Evolutionary conservation across 768 basidiomycete genomes (phyloP).

Genomic region (Mycena belliarum): DNA sequence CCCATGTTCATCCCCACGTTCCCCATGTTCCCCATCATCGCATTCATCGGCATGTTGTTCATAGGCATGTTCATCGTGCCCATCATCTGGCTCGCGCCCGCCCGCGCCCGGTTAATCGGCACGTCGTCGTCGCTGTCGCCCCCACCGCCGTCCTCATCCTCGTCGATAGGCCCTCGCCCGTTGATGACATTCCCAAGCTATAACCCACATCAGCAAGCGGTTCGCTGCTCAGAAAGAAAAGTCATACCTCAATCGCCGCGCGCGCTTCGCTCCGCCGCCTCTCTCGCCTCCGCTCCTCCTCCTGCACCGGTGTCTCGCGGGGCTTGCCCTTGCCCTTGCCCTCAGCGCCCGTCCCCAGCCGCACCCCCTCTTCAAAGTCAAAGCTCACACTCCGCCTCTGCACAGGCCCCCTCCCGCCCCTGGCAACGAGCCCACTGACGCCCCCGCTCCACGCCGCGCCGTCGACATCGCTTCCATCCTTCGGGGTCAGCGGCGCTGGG

Average conservation of each 20-base stretch:
- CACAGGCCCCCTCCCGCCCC: constrained; percentile 32
- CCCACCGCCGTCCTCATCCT: constrained; percentile 47
- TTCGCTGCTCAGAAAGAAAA: constrained; percentile 11
- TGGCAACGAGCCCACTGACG: constrained; percentile 33
- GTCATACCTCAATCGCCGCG: constrained; percentile 82
- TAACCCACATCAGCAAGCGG: constrained; percentile 4
- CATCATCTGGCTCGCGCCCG: constrained; percentile 47
- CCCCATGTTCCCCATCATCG: constrained; percentile 31
- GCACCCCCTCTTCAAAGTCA: constrained; percentile 62
- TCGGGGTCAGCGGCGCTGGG: constrained; percentile 71
- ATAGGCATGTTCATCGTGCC: constrained; percentile 33
- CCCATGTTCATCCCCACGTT: constrained; percentile 4
- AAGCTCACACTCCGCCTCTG: constrained; percentile 72
- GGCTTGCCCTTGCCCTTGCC: constrained; percentile 27
- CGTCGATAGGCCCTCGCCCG: constrained; percentile 64
- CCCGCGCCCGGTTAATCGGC: constrained; percentile 44
- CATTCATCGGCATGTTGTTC: constrained; percentile 34
- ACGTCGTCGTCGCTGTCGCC: constrained; percentile 46
- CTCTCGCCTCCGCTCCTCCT: constrained; percentile 64
- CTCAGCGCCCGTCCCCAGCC: constrained; percentile 26
- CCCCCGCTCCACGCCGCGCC: constrained; percentile 36
- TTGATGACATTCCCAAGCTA: constrained; percentile 90
- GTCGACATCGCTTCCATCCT: constrained; percentile 70
- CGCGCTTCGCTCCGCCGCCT: constrained; percentile 81
- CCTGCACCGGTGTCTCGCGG: constrained; percentile 38